These are phyloP conservation scores for Coniochaeta hoffmannii DNA, from an alignment of 2,329 filamentous ascomycete genomes.

Conservation along the genomic window DNA sequence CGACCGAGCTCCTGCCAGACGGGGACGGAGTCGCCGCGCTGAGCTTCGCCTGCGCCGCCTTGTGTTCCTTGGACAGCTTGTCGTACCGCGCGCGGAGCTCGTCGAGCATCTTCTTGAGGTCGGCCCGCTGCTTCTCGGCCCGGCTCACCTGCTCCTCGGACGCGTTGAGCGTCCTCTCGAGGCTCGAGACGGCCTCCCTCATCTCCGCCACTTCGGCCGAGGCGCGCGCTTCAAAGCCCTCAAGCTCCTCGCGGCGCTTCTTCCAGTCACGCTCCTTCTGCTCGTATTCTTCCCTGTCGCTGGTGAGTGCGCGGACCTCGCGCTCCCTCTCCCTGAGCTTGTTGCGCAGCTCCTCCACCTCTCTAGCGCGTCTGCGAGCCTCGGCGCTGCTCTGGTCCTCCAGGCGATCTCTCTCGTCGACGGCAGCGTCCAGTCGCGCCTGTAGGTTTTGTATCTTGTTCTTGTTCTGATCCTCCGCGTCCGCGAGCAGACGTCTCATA, in stretches of 20 bases:
- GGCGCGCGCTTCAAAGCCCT: constrained; percentile 60
- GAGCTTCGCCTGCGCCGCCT: constrained; percentile 41
- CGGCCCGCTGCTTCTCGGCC: constrained; percentile 73
- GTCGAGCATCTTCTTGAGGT: constrained; percentile 68
- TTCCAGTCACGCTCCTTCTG: constrained; percentile 67
- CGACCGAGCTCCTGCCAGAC: constrained; percentile 35
- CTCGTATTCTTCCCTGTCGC: constrained; percentile 74
- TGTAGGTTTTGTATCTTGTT: constrained; percentile 81
- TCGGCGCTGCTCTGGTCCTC: constrained; percentile 83
- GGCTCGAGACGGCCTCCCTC: constrained; percentile 65
- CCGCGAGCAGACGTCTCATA: constrained; percentile 81
- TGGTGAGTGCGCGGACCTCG: constrained; percentile 59
- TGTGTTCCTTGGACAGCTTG: constrained; percentile 64
- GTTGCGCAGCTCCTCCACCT: constrained; percentile 77
- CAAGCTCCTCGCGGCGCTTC: constrained; percentile 66
- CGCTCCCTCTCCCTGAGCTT: constrained; percentile 77
- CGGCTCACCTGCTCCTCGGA: constrained; percentile 78
- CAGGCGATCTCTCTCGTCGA: constrained; percentile 88
- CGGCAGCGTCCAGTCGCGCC: constrained; percentile 75
- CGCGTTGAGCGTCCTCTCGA: constrained; percentile 76
- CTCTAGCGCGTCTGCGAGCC: constrained; percentile 67
- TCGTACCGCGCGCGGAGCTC: constrained; percentile 72
- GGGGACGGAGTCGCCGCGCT: constrained; percentile 15
- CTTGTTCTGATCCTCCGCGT: constrained; percentile 79
- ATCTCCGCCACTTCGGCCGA: constrained; percentile 69